Conservation (phyloP, 2,329 filamentous ascomycete species). For the Aspergillus sp. region DNA sequence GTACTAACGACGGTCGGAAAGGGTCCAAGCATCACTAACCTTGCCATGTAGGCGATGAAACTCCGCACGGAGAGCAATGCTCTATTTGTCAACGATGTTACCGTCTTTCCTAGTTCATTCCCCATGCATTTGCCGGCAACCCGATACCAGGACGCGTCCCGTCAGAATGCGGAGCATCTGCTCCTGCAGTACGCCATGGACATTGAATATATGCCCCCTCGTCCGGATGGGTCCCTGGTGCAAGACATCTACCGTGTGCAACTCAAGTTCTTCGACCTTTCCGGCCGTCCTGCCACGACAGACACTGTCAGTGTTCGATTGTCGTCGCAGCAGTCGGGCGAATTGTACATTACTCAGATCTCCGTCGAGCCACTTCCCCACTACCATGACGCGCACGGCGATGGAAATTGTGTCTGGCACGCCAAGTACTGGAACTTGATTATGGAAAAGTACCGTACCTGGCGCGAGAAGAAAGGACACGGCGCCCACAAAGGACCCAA, state of each 20-base stretch:
- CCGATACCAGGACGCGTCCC: not conserved
- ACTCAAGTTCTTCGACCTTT: not conserved
- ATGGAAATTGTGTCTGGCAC: constrained; percentile 4
- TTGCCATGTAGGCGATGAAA: not conserved
- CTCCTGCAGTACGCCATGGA: constrained; percentile 1
- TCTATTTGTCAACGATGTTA: not conserved
- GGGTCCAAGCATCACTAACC: not conserved
- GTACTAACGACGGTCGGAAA: not conserved
- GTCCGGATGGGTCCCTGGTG: not conserved
- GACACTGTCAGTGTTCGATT: not conserved
- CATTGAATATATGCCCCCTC: not conserved
- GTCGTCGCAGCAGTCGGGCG: not conserved
- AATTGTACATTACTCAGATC: not conserved
- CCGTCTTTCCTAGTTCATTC: not conserved
- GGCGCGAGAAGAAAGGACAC: not conserved
- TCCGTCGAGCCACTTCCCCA: not conserved
- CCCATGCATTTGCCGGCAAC: not conserved
- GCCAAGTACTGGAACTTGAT: constrained; percentile 5
- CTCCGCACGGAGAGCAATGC: constrained; percentile 2
- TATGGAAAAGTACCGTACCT: not conserved
- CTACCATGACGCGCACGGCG: not conserved
- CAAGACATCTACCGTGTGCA: not conserved
- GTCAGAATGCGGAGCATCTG: not conserved
- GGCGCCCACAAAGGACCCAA: not conserved
- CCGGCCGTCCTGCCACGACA: constrained; percentile 1